Base-by-base conservation (phyloP, 176 grass and related monocot species). In the Triticum dicoccoides region DNA sequence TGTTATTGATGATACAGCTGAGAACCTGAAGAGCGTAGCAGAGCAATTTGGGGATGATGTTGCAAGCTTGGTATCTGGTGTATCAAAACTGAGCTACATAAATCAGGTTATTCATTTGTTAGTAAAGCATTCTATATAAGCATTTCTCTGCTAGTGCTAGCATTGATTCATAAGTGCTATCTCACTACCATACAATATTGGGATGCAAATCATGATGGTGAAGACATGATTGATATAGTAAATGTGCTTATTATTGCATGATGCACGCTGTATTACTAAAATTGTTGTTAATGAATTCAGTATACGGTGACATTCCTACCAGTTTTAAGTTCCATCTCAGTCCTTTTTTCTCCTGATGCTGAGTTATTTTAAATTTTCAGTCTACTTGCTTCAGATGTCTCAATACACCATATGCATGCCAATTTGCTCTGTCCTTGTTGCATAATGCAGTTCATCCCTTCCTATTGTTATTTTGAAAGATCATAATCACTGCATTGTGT, bases 71-170 rank as follows among this genome's bases (percentile, higher is more conserved):
- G 94, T 98, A 61, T 95, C 92, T 76, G 87, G 92, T 83, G 93
- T 98, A 80, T 98, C 97, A 87, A 98, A 98, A 84, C 81, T 98
- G 85, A 98, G 97, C 81, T 96, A 94, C 84, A 92, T 98, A 94
- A 98, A 98, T 80, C 93, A 98, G 97, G 97, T 96, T 45, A 84
- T 39, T 9, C 21, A 63, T 80, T 87, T 83, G 44, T 78, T 92
- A 62, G 69, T 67, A 65, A 35, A 81, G 42, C 11, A 27, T 81
- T 63, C 11, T 73, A 78, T 82, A 65, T 56, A 33, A 76, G 73
- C 27, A 82, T 63, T 54, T 76, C 34, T n/a, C 20, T 90, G 14
- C 11, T 68, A 62, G n/a, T 90, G 9, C 67, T 61, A 42, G 59
- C 35, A 21, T 84, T 80, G 29, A 69, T 81, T 81, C 29, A 84